Evolutionary conservation across 176 grass and related monocot species (phyloP).

Genomic region (Rhynchospora tenuis): DNA sequence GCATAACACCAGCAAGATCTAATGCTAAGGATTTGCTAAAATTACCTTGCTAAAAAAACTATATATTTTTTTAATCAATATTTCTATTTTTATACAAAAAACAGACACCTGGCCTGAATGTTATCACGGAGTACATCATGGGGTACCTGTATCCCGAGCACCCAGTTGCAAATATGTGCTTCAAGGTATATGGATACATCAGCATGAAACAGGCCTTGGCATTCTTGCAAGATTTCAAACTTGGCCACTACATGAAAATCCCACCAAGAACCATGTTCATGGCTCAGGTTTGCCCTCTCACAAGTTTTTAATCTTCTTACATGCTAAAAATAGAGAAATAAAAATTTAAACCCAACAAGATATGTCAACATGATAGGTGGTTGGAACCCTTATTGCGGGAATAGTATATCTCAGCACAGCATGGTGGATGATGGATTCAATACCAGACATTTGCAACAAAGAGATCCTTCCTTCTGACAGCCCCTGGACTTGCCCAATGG

Average conservation of each 20-base stretch:
- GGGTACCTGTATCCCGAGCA: slow-evolving; percentile 79
- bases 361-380: slow-evolving; percentile 47
- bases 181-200: slow-evolving; percentile 95
- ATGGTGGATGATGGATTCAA: slow-evolving; percentile 92
- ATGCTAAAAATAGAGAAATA: background rate
- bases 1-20: too few relatives aligned
- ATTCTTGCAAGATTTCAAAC: slow-evolving; percentile 89
- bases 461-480: slow-evolving; percentile 57
- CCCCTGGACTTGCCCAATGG: slow-evolving; percentile 82
- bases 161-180: slow-evolving; percentile 92
- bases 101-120: slow-evolving; percentile 81
- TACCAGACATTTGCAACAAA: slow-evolving; percentile 67
- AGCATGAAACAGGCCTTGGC: slow-evolving; percentile 74
- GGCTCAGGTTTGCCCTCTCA: slow-evolving; percentile 52
- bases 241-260: slow-evolving; percentile 98
- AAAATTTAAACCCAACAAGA: background rate
- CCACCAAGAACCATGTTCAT: slow-evolving; percentile 96
- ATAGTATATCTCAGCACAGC: slow-evolving; percentile 77
- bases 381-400: slow-evolving; percentile 73
- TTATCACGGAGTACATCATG: slow-evolving; percentile 93
- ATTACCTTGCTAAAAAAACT: too few relatives aligned
- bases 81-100: background rate
- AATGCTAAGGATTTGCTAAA: too few relatives aligned
- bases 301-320: background rate
- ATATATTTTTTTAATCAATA: background rate